Evolutionary conservation across 1,284 basidiomycete species (phyloP), one percentile per base, ranked within the genome.

Genomic region (Bjerkandera adusta): DNA sequence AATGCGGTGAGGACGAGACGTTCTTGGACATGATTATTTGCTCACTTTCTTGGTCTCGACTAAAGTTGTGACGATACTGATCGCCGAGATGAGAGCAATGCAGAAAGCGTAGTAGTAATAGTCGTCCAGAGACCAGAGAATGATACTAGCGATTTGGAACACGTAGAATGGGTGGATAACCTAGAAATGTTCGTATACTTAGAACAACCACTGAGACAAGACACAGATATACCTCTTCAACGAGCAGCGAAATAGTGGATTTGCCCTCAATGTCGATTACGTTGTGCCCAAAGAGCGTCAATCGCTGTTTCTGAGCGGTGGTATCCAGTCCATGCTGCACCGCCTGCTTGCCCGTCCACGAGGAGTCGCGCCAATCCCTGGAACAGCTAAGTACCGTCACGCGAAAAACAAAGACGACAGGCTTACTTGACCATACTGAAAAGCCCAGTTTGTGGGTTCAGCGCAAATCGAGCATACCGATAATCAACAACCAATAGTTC

Each of bases 61-160:
- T 8, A 99, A 73, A 0, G 96, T 97, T 1, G 90, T 90, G 3
- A 79, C 64, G 54, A 99, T 90, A 58, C 91, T 97, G 47, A 89
- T 74, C 21, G 88, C 70, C 34, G 92, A 96, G 59, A 99, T 99
- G 43, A 96, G 71, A 29, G 87, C 92, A 56, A 99, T 99, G 59
- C 95, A 98, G 58, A 96, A 96, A 2, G 96, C 97, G 65, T 99
- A 99, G 63, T 97, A 97, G 65, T 90, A 96, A 62, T 97, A 95
- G 62, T 98, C 81, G 59, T 99, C 97, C 46, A 98, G 59, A 3
- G 88, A 89, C 97, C 97, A 99, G 8, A 99, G 71, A 20, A 92
- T 70, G 57, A 99, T 91, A 52, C 93, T 97, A 39, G 94, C 94
- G 55, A 99, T 88, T 77, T 99, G 97, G 66, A 99, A 99, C 47